A percentile compares a stretch with the other conserved stretches of the same genome.
These are phyloP conservation scores for Cercospora sesami DNA, from an alignment of 2,329 filamentous ascomycete genomes.

Conservation along the genomic window DNA sequence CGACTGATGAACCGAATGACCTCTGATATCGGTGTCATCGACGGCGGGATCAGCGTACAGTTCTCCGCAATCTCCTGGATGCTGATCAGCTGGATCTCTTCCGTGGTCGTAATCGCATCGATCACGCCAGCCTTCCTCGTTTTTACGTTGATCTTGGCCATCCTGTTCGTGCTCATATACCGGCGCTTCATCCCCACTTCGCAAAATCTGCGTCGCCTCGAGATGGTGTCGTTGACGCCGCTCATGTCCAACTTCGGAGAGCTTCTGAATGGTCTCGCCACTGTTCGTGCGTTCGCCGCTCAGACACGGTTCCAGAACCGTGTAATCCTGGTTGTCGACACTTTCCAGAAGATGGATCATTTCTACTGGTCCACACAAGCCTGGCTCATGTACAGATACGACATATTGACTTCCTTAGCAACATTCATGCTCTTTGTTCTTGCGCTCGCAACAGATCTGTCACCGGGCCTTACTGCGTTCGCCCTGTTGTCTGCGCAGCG, in stretches of 20 bases:
- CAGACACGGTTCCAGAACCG: slow-evolving; percentile 76
- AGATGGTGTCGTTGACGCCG: slow-evolving; percentile 86
- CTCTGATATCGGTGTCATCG: slow-evolving; percentile 84
- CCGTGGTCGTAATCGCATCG: slow-evolving; percentile 74
- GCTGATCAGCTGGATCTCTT: slow-evolving; percentile 68
- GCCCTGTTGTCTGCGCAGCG: slow-evolving; percentile 71
- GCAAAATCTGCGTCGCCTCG: slow-evolving; percentile 76
- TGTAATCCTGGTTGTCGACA: slow-evolving; percentile 78
- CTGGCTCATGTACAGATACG: slow-evolving; percentile 81
- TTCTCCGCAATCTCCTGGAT: slow-evolving; percentile 71
- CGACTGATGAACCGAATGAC: slow-evolving; percentile 90
- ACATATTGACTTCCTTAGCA: slow-evolving; percentile 68
- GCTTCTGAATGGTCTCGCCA: slow-evolving; percentile 79
- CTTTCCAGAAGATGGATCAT: slow-evolving; percentile 92
- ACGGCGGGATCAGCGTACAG: slow-evolving; percentile 77
- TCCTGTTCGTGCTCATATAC: slow-evolving; percentile 72
- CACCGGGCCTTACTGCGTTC: slow-evolving; percentile 78
- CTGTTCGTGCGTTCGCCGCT: slow-evolving; percentile 78
- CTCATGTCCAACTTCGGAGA: slow-evolving; percentile 92
- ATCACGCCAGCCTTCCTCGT: slow-evolving; percentile 75
- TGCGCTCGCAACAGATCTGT: slow-evolving; percentile 72
- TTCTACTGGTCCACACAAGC: slow-evolving; percentile 87
- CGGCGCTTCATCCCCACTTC: slow-evolving; percentile 76
- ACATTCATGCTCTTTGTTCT: slow-evolving; percentile 72
- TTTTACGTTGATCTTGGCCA: slow-evolving; percentile 68